Evolutionary conservation across 805 yeast genomes (phyloP).

Genomic region (Priceomyces melissophilus): DNA sequence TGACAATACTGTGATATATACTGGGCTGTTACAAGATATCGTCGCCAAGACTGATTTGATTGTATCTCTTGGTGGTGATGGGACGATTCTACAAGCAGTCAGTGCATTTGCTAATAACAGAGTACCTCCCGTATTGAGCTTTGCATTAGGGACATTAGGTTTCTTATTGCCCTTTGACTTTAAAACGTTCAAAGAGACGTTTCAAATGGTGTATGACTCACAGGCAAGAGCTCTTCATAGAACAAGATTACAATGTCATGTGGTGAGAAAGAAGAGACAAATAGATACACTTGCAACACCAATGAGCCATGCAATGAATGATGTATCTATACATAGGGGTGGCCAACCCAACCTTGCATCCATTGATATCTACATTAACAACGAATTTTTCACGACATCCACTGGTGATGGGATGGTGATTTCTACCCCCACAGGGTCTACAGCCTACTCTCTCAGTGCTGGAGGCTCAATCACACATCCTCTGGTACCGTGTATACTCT

Average conservation of each 20-base stretch:
- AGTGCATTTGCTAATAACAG: conserved; percentile 65
- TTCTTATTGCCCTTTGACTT: conserved; percentile 86
- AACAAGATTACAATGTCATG: conserved; percentile 74
- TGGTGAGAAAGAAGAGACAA: conserved; percentile 24
- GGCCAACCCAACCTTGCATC: conserved; percentile 80
- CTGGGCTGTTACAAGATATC: conserved; percentile 59
- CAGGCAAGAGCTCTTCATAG: conserved; percentile 73
- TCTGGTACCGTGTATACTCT: conserved; percentile 70
- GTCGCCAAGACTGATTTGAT: conserved; percentile 69
- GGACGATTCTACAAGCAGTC: conserved; percentile 83
- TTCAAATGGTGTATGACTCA: conserved; percentile 62
- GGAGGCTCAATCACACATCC: conserved; percentile 96
- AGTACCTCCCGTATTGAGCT: conserved; percentile 87
- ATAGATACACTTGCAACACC: not conserved
- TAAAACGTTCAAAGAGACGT: conserved; percentile 54
- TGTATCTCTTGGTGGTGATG: conserved; percentile 95
- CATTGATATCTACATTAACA: conserved; percentile 81
- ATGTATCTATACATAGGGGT: conserved; percentile 84
- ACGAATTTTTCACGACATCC: conserved; percentile 80
- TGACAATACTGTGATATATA: conserved; percentile 40
- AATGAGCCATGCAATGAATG: conserved; percentile 85
- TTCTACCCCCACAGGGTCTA: conserved; percentile 92
- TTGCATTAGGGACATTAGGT: conserved; percentile 89
- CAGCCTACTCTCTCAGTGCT: conserved; percentile 84
- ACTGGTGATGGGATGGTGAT: conserved; percentile 88